Evolutionary conservation across 441 rosid species (phyloP).

Genomic region (Croton laevigatus): DNA sequence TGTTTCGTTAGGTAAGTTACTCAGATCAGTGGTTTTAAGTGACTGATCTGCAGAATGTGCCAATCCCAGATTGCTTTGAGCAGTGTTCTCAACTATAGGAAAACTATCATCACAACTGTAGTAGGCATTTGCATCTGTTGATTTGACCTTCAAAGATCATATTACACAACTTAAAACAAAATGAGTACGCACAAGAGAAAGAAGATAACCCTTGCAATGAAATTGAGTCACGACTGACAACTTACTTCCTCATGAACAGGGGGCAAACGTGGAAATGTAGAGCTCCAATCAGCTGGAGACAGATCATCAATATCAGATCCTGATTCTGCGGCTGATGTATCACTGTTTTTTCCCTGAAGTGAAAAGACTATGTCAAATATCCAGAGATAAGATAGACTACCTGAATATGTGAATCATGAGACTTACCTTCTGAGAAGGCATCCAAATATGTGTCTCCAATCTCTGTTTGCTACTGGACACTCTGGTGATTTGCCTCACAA

Average conservation of each 20-base stretch:
- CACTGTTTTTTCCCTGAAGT: conserved; percentile 50
- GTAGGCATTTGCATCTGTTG: conserved; percentile 58
- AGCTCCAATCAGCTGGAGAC: conserved; percentile 42
- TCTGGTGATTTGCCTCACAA: conserved; percentile 60
- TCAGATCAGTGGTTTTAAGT: conserved; percentile 23
- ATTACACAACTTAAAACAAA: conserved; percentile 4
- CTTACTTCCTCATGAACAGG: conserved; percentile 72
- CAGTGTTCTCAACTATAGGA: conserved; percentile 34
- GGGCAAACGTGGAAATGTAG: conserved; percentile 43
- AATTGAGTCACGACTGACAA: conserved; percentile 18
- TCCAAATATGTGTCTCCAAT: conserved; percentile 44
- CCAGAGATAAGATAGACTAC: conserved; percentile 8
- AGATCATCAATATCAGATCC: conserved; percentile 66
- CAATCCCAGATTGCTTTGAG: conserved; percentile 29
- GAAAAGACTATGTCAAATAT: conserved; percentile 12
- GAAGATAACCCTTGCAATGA: background rate
- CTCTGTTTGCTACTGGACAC: conserved; percentile 46
- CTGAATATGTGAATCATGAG: background rate
- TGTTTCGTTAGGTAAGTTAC: conserved; percentile 20
- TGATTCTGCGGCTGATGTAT: conserved; percentile 54
- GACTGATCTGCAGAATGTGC: conserved; percentile 33
- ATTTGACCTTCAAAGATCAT: conserved; percentile 46
- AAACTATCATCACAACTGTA: conserved; percentile 72
- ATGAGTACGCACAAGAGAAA: too few relatives aligned
- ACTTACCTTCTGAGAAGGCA: conserved; percentile 50